Evolutionary conservation across 169 alveolate species (phyloP).

Genomic region (Theileria annulata): DNA sequence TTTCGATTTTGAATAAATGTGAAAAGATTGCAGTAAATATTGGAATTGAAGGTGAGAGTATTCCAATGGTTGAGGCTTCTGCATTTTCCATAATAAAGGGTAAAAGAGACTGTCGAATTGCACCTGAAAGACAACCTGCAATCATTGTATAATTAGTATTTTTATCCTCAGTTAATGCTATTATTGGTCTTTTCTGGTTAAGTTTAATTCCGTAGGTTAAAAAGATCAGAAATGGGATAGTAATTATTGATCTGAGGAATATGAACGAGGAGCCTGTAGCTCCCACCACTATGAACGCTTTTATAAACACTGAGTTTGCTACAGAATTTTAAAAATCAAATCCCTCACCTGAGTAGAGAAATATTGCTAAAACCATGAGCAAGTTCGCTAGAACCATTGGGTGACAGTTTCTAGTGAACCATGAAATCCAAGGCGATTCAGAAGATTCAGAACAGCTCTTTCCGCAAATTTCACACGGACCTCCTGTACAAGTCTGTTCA

Average conservation of each 20-base stretch:
- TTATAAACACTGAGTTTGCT: constrained; percentile 29
- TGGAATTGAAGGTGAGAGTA: constrained; percentile 68
- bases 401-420: not conserved
- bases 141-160: constrained; percentile 1
- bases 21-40: constrained; percentile 67
- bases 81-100: constrained; percentile 59
- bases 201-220: not conserved
- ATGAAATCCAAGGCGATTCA: not conserved
- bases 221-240: constrained; percentile 9
- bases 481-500: not conserved
- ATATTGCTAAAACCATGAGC: constrained; percentile 20
- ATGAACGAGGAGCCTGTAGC: constrained; percentile 25
- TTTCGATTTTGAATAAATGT: constrained; percentile 55
- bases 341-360: constrained; percentile 19
- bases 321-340: not conserved
- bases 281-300: constrained; percentile 17
- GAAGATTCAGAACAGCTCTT: not conserved
- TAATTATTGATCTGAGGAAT: constrained; percentile 20
- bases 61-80: constrained; percentile 35
- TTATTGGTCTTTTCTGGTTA: not conserved
- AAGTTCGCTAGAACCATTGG: constrained; percentile 15
- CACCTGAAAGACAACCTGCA: constrained; percentile 59
- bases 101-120: constrained; percentile 63
- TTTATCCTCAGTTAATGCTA: not conserved
- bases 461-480: constrained; percentile 26